These are phyloP conservation scores for Apiotrichum porosum DNA, from an alignment of 1,284 basidiomycete genomes.

Conservation along the genomic window DNA sequence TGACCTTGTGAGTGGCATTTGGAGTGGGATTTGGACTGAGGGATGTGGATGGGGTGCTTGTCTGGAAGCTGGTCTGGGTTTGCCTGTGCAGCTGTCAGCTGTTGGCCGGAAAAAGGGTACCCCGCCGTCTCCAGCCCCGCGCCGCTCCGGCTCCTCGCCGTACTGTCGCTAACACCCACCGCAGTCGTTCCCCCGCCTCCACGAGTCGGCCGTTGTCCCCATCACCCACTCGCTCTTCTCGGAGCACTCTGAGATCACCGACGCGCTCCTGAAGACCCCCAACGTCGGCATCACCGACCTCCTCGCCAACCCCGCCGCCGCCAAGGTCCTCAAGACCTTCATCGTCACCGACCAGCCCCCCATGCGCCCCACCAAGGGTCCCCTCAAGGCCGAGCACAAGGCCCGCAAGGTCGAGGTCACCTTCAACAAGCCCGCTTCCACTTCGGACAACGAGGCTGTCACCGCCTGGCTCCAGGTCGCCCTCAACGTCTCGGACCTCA, in stretches of 20 bases:
- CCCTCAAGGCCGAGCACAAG: constrained; percentile 53
- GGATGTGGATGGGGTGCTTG: not conserved
- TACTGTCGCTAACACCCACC: too few species aligned
- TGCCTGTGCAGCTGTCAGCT: not conserved
- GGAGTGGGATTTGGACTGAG: not conserved
- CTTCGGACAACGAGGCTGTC: constrained; percentile 53
- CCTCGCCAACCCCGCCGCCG: constrained; percentile 56
- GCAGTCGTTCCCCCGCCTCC: constrained; percentile 42
- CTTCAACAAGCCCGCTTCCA: constrained; percentile 57
- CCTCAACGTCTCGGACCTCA: constrained; percentile 68
- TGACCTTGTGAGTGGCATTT: constrained; percentile 74
- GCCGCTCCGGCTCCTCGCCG: too few species aligned
- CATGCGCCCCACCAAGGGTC: constrained; percentile 56
- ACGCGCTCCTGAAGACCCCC: constrained; percentile 65
- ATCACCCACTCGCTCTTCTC: constrained; percentile 62
- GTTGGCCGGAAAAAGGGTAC: not conserved
- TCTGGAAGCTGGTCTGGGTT: not conserved
- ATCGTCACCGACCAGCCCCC: constrained; percentile 75
- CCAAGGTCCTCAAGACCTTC: constrained; percentile 64
- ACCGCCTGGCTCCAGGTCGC: constrained; percentile 61
- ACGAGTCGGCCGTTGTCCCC: constrained; percentile 36
- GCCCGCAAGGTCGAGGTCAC: constrained; percentile 69
- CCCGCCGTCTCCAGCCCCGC: too few species aligned
- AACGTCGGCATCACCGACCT: constrained; percentile 57
- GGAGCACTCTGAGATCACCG: constrained; percentile 72